These are phyloP conservation scores for Curvularia sp. DNA, from an alignment of 2,329 filamentous ascomycete species.

Conservation along the genomic window DNA sequence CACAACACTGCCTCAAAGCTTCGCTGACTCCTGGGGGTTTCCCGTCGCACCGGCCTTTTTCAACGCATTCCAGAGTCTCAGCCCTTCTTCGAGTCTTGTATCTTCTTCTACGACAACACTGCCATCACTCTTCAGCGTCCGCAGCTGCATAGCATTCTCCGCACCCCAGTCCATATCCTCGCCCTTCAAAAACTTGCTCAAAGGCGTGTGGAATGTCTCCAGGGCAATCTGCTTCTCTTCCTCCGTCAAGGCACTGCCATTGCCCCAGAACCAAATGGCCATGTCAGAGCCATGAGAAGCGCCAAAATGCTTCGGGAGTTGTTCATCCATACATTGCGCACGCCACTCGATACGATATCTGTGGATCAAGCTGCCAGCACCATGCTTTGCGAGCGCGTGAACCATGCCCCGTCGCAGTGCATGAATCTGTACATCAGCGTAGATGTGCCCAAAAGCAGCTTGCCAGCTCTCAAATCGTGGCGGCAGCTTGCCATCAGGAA, in stretches of 20 bases:
- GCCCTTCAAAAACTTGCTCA: slow-evolving; percentile 52
- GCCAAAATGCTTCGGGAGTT: slow-evolving; percentile 57
- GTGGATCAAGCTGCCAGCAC: slow-evolving; percentile 55
- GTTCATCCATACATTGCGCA: slow-evolving; percentile 54
- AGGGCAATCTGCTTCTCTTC: slow-evolving; percentile 55
- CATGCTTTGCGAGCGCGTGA: slow-evolving; percentile 52
- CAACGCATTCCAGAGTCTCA: slow-evolving; percentile 57
- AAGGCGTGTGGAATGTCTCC: slow-evolving; percentile 47
- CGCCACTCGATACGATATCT: slow-evolving; percentile 64
- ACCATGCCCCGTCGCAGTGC: slow-evolving; percentile 60
- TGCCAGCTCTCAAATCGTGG: slow-evolving; percentile 54
- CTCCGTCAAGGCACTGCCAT: slow-evolving; percentile 51
- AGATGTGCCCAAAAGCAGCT: slow-evolving; percentile 62
- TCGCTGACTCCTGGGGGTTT: slow-evolving; percentile 12
- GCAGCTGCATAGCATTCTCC: slow-evolving; percentile 47
- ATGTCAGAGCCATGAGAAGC: slow-evolving; percentile 63
- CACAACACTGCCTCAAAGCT: slow-evolving; percentile 9
- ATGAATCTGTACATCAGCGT: slow-evolving; percentile 65
- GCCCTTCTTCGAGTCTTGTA: slow-evolving; percentile 54
- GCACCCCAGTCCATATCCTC: slow-evolving; percentile 53
- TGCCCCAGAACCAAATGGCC: slow-evolving; percentile 64
- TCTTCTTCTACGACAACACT: slow-evolving; percentile 57
- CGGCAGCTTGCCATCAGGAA: slow-evolving; percentile 51
- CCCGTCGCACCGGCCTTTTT: slow-evolving; percentile 30
- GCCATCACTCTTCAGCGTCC: slow-evolving; percentile 57